phyloP scores from a whole-genome alignment of 2,329 filamentous ascomycete species.

The Tolypocladium ovalisporum region DNA sequence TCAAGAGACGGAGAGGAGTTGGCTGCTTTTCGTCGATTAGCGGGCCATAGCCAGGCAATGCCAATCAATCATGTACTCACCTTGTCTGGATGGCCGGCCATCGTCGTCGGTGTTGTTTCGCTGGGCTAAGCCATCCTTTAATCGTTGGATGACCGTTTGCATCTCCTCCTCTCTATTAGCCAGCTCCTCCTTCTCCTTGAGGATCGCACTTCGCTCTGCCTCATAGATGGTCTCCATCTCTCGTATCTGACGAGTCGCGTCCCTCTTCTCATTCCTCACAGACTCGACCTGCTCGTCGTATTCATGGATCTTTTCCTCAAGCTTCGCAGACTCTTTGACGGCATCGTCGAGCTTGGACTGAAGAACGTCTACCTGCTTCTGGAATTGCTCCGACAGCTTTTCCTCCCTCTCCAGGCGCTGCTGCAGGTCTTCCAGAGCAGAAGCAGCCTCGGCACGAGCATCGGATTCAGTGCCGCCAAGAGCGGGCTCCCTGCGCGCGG shows the following conservation, averaged over 20 bases:
- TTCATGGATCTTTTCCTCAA: conserved; percentile 84
- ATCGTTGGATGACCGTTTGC: conserved; percentile 76
- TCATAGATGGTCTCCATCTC: conserved; percentile 93
- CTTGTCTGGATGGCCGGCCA: conserved; percentile 44
- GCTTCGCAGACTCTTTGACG: conserved; percentile 66
- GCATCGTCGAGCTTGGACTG: conserved; percentile 82
- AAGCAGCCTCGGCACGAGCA: conserved; percentile 66
- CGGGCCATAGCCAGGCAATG: neutral
- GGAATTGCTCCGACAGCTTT: conserved; percentile 62
- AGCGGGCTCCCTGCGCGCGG: conserved; percentile 44
- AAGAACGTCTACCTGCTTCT: conserved; percentile 75
- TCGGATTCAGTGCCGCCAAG: conserved; percentile 53
- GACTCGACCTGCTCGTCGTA: conserved; percentile 73
- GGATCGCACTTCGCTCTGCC: conserved; percentile 73
- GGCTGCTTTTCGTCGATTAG: conserved; percentile 19
- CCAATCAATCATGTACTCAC: conserved; percentile 26
- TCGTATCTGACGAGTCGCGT: conserved; percentile 70
- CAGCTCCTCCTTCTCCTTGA: conserved; percentile 88
- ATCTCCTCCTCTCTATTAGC: conserved; percentile 78
- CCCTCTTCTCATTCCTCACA: conserved; percentile 75
- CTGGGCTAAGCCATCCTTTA: conserved; percentile 82
- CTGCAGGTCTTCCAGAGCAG: conserved; percentile 74
- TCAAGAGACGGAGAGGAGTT: conserved; percentile 61
- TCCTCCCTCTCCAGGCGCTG: conserved; percentile 75
- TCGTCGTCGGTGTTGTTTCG: conserved; percentile 52